Evolutionary conservation across 2,329 filamentous ascomycete species (phyloP).

Genomic region (Fonsecaea pedrosoi): DNA sequence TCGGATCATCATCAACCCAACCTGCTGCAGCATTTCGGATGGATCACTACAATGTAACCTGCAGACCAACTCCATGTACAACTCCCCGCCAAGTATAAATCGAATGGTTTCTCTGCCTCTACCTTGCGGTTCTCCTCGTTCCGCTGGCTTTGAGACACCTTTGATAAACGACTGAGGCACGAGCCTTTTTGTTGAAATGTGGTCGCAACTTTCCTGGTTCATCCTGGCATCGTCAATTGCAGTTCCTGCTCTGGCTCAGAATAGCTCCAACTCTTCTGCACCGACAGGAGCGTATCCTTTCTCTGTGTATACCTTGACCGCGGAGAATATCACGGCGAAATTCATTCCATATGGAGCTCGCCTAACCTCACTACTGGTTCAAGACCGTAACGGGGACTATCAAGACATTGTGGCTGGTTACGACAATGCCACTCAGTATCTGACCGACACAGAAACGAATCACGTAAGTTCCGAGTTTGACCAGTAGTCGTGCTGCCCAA

Average conservation of each 20-base stretch:
- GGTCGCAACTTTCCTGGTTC: constrained; percentile 13
- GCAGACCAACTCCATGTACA: not conserved
- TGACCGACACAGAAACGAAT: constrained; percentile 54
- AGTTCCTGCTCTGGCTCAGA: constrained; percentile 31
- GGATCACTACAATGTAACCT: constrained; percentile 18
- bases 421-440: constrained; percentile 54
- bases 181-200: constrained; percentile 16
- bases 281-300: constrained; percentile 43
- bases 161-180: not conserved
- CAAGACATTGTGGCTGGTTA: constrained; percentile 61
- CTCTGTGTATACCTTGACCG: constrained; percentile 54
- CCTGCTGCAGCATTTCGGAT: not conserved
- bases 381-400: constrained; percentile 55
- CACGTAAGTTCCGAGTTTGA: constrained; percentile 1
- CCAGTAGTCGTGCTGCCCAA: not conserved
- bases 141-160: not conserved
- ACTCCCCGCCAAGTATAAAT: constrained; percentile 1
- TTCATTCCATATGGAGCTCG: constrained; percentile 58
- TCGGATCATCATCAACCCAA: constrained; percentile 8
- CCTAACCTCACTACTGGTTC: constrained; percentile 56
- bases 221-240: constrained; percentile 23
- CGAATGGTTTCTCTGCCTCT: not conserved
- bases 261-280: constrained; percentile 26
- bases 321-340: constrained; percentile 56
- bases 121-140: not conserved